Conservation (phyloP, 2,329 filamentous ascomycete species). For the Sordariomycetes sp. region DNA sequence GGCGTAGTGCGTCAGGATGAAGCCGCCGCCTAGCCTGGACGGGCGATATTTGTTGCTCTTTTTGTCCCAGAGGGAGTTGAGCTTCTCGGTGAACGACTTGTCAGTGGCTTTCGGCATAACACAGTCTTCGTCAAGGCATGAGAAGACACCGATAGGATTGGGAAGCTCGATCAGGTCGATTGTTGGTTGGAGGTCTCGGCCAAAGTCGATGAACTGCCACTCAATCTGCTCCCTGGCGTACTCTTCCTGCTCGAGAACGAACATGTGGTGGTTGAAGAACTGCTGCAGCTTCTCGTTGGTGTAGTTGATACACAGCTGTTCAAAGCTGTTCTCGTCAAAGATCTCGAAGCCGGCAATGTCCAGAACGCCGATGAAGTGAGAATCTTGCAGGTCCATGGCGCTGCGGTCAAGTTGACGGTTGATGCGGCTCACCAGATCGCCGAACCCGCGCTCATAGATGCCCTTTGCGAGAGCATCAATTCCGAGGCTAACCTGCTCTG, state of each 20-base stretch:
- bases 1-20: constrained; percentile 93
- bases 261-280: constrained; percentile 99
- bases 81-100: constrained; percentile 91
- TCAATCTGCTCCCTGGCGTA: constrained; percentile 97
- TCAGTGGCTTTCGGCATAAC: constrained; percentile 99
- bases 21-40: constrained; percentile 80
- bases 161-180: constrained; percentile 94
- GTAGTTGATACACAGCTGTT: constrained; percentile 99
- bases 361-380: constrained; percentile 91
- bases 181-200: constrained; percentile 89
- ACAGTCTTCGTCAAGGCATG: constrained; percentile 91
- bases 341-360: constrained; percentile 99
- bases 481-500: constrained; percentile 84
- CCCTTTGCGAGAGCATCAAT: constrained; percentile 91
- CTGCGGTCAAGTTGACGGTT: constrained; percentile 86
- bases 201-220: constrained; percentile 99
- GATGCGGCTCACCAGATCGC: constrained; percentile 83
- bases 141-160: constrained; percentile 98
- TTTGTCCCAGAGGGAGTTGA: constrained; percentile 94
- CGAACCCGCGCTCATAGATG: constrained; percentile 94
- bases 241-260: constrained; percentile 95
- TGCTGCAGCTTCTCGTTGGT: constrained; percentile 99
- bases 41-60: constrained; percentile 90
- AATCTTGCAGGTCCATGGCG: constrained; percentile 73
- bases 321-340: constrained; percentile 96